Conservation (phyloP, 129 eudicot species). For the Flaveria sonorensis region DNA sequence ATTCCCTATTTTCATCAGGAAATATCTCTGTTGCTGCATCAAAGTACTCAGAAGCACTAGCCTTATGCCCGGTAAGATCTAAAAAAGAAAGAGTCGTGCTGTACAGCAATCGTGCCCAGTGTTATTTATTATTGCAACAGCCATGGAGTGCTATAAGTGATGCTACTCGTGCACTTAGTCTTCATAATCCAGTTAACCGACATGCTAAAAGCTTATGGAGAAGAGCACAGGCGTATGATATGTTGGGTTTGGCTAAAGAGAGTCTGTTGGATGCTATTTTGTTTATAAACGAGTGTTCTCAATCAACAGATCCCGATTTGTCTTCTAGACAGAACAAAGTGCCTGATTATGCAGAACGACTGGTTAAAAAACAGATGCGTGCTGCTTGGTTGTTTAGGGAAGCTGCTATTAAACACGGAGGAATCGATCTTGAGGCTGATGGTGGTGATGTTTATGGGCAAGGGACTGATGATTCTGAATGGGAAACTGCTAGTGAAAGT, state of each 20-base stretch:
- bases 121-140: constrained; percentile 81
- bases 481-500: constrained; percentile 99
- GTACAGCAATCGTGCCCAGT: constrained; percentile 92
- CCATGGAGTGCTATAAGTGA: constrained; percentile 87
- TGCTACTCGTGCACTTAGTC: constrained; percentile 90
- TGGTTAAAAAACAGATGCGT: constrained; percentile 94
- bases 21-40: constrained; percentile 88
- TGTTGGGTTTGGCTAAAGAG: constrained; percentile 93
- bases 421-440: constrained; percentile 63
- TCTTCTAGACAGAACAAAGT: constrained; percentile 79
- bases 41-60: constrained; percentile 85
- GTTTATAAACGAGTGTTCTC: constrained; percentile 83
- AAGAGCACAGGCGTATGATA: constrained; percentile 96
- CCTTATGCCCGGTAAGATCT: constrained; percentile 81
- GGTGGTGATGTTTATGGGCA: constrained; percentile 63
- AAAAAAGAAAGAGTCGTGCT: constrained; percentile 87
- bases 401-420: constrained; percentile 87
- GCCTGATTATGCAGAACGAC: constrained; percentile 93
- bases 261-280: constrained; percentile 90
- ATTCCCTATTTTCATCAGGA: constrained; percentile 83
- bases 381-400: constrained; percentile 95
- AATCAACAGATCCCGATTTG: constrained; percentile 80
- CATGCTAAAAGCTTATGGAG: constrained; percentile 98
- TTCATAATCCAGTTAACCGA: constrained; percentile 87
- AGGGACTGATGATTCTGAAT: constrained; percentile 90